Evolutionary conservation across 169 alveolate genomes (phyloP), one percentile per base, ranked within the genome.

Genomic region (Plasmodium malariae): DNA sequence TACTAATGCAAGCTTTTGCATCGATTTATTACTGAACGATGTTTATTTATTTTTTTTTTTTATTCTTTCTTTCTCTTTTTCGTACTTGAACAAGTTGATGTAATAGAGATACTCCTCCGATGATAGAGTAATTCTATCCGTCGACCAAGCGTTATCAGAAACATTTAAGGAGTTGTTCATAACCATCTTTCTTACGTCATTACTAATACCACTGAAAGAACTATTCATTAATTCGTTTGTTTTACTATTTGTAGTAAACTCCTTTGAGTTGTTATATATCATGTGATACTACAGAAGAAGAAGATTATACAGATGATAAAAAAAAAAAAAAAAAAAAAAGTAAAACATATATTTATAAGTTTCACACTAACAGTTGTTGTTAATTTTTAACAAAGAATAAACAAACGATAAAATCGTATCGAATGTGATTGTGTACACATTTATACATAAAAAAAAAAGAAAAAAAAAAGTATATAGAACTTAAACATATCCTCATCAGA

Each of bases 21-120:
- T 5, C 0, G 11, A 74, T 59, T 1, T 67, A 55, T 40, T 34
- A 5, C 12, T 67, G 17, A 14, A n/a, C 37, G 9, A 12, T 34
- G 17, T 21, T 36, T 17, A 45, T 49, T 32, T 32, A 0, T 19
- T 63, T 0, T 7, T 4, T 72, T 21, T 72, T 21, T 54, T 14
- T 19, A 43, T 43, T 6, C 28, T 9, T 55, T 24, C n/a, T 26
- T 12, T 17, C 65, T 34, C 43, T 19, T 30, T 73, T n/a, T 12
- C 51, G 54, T 83, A 83, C 91, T 83, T 83, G 26, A 83, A 83
- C 26, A 83, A 32, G 26, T 83, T 68, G 0, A 83, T 34, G 24
- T 83, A 83, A 30, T 83, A 83, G 0, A 54, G 14, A 55, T 83
- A 83, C 19, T 83, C 91, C 62, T 83, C 73, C 3, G 91, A 49